Evolutionary conservation across 2,329 filamentous ascomycete genomes (phyloP).

Genomic region (Colletotrichum theobromicola): DNA sequence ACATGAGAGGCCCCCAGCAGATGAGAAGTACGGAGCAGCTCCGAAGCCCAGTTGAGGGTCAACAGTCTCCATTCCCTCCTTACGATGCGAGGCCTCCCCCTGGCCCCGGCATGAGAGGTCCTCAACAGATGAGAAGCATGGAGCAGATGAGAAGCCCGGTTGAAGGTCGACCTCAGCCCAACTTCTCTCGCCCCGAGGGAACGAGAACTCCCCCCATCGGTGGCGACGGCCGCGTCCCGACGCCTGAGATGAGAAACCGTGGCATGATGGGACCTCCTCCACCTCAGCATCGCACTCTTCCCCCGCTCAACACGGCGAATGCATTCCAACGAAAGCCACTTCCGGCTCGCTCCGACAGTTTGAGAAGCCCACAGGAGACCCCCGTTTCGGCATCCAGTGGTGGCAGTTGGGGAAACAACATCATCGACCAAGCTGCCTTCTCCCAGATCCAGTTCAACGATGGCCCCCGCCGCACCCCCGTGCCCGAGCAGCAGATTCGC

Average conservation of each 20-base stretch:
- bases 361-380: conserved; percentile 35
- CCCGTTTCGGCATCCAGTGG: conserved; percentile 41
- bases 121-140: conserved; percentile 1
- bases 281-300: conserved; percentile 4
- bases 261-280: conserved; percentile 22
- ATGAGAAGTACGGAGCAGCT: background rate
- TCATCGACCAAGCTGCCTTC: conserved; percentile 55
- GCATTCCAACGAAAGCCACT: conserved; percentile 58
- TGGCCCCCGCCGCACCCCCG: conserved; percentile 20
- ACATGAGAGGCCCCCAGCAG: background rate
- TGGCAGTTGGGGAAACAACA: conserved; percentile 42
- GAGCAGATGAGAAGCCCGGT: background rate
- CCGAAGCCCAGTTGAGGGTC: background rate
- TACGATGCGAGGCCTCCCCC: background rate
- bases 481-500: conserved; percentile 27
- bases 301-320: conserved; percentile 30
- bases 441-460: conserved; percentile 46
- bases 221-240: conserved; percentile 14
- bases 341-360: conserved; percentile 42
- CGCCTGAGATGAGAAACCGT: conserved; percentile 26
- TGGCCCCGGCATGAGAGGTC: background rate
- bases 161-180: conserved; percentile 12
- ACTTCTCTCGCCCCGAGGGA: conserved; percentile 22
- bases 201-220: conserved; percentile 19
- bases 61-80: background rate